phyloP scores from a whole-genome alignment of 495 filamentous ascomycete species.

The Paragyromitra xinjiangensis region DNA sequence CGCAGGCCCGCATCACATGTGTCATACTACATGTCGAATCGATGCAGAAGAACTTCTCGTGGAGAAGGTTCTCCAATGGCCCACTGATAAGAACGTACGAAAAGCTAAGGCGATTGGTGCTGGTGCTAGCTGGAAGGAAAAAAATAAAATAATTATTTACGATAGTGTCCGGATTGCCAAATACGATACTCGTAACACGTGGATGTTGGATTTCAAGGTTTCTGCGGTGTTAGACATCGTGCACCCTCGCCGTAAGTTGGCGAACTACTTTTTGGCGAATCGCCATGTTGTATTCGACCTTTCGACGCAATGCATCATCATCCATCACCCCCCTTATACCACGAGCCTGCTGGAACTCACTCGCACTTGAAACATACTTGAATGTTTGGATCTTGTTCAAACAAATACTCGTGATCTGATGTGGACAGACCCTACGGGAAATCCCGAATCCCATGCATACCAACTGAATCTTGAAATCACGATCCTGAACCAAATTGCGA shows the following conservation, averaged over 20 bases:
- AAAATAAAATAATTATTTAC: no score
- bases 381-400: background rate
- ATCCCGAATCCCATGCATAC: background rate
- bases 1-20: conserved; percentile 11
- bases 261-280: background rate
- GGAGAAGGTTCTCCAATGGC: background rate
- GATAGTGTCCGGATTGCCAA: conserved; percentile 2
- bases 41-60: conserved; percentile 1
- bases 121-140: background rate
- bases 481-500: conserved; percentile 38
- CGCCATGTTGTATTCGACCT: background rate
- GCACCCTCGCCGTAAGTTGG: conserved; percentile 1
- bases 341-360: background rate
- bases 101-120: background rate
- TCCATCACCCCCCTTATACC: background rate
- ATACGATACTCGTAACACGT: background rate
- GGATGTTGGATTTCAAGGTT: background rate
- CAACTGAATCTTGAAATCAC: conserved; percentile 9
- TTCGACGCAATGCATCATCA: conserved; percentile 1
- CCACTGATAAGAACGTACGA: background rate
- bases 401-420: background rate
- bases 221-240: background rate
- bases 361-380: background rate
- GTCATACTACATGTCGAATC: conserved; percentile 8
- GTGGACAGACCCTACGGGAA: background rate